These are phyloP conservation scores for Haplographium delicatum DNA, from an alignment of 495 filamentous ascomycete species.

Conservation along the genomic window DNA sequence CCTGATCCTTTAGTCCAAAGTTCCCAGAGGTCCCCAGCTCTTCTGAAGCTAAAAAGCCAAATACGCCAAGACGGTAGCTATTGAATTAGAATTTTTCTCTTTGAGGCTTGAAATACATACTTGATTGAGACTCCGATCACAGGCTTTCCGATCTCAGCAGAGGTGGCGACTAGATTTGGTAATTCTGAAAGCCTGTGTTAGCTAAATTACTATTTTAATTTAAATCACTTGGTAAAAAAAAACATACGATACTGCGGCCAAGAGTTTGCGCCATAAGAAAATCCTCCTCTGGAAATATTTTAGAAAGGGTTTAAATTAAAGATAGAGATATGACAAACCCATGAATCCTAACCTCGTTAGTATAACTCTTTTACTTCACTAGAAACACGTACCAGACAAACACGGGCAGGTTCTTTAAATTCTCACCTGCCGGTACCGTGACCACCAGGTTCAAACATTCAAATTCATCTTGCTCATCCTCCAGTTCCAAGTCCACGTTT, in stretches of 20 bases:
- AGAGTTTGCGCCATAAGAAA: constrained; percentile 8
- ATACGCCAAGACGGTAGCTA: constrained; percentile 17
- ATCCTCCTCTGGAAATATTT: constrained; percentile 4
- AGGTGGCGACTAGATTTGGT: not conserved
- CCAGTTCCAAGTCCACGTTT: not conserved
- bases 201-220: no score
- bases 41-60: constrained; percentile 12
- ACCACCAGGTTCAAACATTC: constrained; percentile 18
- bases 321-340: constrained; percentile 1
- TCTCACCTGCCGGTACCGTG: constrained; percentile 2
- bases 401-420: not conserved
- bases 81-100: not conserved
- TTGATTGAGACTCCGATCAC: constrained; percentile 19
- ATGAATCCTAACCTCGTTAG: constrained; percentile 13
- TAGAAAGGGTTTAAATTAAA: not conserved
- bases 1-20: constrained; percentile 18
- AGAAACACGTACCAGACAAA: constrained; percentile 9
- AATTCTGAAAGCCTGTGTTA: no score
- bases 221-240: no score
- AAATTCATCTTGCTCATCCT: constrained; percentile 3
- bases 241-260: constrained; percentile 18
- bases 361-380: not conserved
- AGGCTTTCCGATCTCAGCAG: constrained; percentile 13
- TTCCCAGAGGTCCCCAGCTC: constrained; percentile 7
- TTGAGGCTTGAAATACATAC: not conserved